These are phyloP conservation scores for Hanseniaspora guilliermondii DNA, from an alignment of 805 yeast species.

Conservation along the genomic window DNA sequence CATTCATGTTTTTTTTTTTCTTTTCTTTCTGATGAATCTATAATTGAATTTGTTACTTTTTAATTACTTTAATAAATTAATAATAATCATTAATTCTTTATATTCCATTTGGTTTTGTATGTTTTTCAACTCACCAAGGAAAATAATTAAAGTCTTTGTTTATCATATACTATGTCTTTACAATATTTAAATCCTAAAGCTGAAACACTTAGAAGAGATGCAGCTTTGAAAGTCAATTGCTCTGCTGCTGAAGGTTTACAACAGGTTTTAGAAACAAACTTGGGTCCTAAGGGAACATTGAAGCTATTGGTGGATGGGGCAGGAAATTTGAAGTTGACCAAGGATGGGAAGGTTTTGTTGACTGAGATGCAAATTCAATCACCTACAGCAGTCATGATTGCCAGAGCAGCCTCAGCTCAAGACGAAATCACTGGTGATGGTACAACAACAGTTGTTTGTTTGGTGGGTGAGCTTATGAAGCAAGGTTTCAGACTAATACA, in stretches of 20 bases:
- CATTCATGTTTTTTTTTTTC: too few species aligned
- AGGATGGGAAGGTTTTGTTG: conserved; percentile 88
- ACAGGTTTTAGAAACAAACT: conserved; percentile 75
- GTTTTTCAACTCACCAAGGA: too few species aligned
- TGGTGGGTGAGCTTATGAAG: conserved; percentile 86
- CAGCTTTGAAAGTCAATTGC: conserved; percentile 89
- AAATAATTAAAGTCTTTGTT: too few species aligned
- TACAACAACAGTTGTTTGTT: conserved; percentile 85
- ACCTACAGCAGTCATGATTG: conserved; percentile 82
- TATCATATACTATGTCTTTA: conserved; percentile 35
- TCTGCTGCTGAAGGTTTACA: conserved; percentile 96
- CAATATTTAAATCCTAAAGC: conserved; percentile 95
- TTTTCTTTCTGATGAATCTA: too few species aligned
- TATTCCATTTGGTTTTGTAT: too few species aligned
- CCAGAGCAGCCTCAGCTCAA: conserved; percentile 96
- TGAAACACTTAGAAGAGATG: conserved; percentile 88
- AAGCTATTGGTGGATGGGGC: conserved; percentile 96
- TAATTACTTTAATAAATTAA: too few species aligned
- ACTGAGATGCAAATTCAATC: conserved; percentile 94
- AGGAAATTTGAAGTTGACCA: conserved; percentile 87
- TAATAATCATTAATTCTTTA: too few species aligned
- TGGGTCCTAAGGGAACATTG: conserved; percentile 94
- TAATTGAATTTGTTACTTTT: too few species aligned
- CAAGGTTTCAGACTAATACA: conserved; percentile 85
- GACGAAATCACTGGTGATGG: conserved; percentile 99